Evolutionary conservation across 495 filamentous ascomycete species (phyloP).

Genomic region (Aspergillus kassunensis): DNA sequence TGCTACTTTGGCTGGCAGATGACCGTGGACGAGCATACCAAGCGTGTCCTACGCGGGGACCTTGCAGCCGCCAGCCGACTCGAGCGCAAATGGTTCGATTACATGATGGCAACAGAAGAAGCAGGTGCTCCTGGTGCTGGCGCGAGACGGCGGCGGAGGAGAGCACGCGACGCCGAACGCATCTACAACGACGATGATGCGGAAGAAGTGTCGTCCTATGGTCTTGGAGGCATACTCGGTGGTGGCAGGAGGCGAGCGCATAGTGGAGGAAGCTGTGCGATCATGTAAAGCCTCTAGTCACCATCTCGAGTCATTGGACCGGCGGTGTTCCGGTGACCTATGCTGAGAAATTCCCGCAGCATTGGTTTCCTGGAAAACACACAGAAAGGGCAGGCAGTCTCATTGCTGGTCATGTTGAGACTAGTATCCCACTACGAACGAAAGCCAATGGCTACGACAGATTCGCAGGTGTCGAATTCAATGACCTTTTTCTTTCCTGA

Average conservation of each 20-base stretch:
- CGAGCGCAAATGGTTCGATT: slow-evolving; percentile 88
- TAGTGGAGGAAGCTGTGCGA: slow-evolving; percentile 46
- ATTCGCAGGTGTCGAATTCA: background rate
- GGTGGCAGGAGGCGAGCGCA: slow-evolving; percentile 47
- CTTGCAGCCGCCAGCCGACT: slow-evolving; percentile 64
- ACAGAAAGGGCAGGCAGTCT: too few species aligned
- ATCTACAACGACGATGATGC: slow-evolving; percentile 72
- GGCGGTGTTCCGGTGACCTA: slow-evolving; percentile 19
- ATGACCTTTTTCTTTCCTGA: slow-evolving; percentile 1
- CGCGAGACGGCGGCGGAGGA: slow-evolving; percentile 61
- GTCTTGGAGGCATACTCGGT: slow-evolving; percentile 23
- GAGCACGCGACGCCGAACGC: slow-evolving; percentile 71
- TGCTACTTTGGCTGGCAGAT: slow-evolving; percentile 95
- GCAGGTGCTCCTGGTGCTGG: slow-evolving; percentile 66
- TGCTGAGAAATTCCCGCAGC: background rate
- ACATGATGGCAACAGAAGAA: slow-evolving; percentile 89
- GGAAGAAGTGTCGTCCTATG: slow-evolving; percentile 46
- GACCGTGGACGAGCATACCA: slow-evolving; percentile 88
- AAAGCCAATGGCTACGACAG: too few species aligned
- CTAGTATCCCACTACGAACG: too few species aligned
- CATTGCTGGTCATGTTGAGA: slow-evolving; percentile 13
- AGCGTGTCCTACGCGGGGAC: slow-evolving; percentile 74
- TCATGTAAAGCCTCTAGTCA: slow-evolving; percentile 44
- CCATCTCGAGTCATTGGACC: too few species aligned
- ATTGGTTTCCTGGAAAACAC: too few species aligned